Conservation (phyloP, 1,139 yeast genomes). For the Geotrichum fermentans region DNA sequence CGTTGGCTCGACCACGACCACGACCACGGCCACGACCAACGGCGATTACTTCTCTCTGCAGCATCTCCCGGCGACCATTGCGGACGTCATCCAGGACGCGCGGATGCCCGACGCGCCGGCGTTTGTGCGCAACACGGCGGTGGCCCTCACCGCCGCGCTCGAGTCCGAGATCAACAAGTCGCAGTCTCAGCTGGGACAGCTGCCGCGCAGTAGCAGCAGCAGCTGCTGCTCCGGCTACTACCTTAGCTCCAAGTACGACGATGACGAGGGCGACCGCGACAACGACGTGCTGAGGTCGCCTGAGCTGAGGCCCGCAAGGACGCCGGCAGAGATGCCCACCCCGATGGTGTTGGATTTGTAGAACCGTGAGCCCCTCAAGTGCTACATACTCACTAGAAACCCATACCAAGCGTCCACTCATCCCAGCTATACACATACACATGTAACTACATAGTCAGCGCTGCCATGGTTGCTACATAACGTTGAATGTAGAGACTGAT, state of each 20-base stretch:
- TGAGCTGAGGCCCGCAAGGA: background rate
- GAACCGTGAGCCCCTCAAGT: no score
- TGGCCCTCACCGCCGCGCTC: slow-evolving; percentile 1
- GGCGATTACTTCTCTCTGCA: background rate
- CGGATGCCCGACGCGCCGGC: background rate
- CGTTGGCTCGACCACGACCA: background rate
- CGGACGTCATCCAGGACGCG: background rate
- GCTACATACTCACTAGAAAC: no score
- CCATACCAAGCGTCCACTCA: no score
- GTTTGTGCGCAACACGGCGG: background rate
- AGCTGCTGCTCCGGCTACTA: background rate
- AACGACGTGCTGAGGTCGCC: background rate
- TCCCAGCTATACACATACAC: no score
- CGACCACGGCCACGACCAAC: background rate
- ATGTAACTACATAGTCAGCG: no score
- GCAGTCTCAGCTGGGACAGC: background rate
- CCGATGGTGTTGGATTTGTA: slow-evolving; percentile 1
- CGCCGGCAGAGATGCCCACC: slow-evolving; percentile 5
- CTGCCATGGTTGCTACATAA: no score
- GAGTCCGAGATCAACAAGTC: background rate
- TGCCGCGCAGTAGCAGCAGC: no score
- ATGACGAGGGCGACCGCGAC: no score
- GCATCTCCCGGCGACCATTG: background rate
- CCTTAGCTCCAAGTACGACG: background rate
- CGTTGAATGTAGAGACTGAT: no score